Evolutionary conservation across 495 filamentous ascomycete genomes (phyloP).

Genomic region (Glutinoglossum americanum): DNA sequence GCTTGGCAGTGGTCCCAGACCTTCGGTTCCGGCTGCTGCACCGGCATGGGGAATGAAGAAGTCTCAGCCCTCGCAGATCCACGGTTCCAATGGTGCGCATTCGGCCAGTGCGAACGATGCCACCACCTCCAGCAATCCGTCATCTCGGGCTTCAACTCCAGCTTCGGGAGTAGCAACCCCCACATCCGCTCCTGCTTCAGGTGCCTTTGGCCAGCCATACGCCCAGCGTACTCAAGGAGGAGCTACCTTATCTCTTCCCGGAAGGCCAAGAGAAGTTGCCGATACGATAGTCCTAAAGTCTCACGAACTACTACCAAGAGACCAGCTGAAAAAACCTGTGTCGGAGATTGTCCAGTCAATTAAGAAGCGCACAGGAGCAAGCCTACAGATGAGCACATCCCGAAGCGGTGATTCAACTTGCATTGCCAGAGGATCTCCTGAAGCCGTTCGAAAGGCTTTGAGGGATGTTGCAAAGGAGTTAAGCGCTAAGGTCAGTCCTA

Average conservation of each 20-base stretch:
- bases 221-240: slow-evolving; percentile 19
- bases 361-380: slow-evolving; percentile 70
- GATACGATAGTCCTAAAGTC: slow-evolving; percentile 37
- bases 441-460: slow-evolving; percentile 58
- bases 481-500: slow-evolving; percentile 49
- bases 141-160: slow-evolving; percentile 34
- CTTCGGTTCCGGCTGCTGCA: slow-evolving; percentile 28
- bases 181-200: slow-evolving; percentile 20
- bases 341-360: slow-evolving; percentile 69
- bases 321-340: slow-evolving; percentile 61
- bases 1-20: slow-evolving; percentile 51
- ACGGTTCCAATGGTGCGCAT: slow-evolving; percentile 27
- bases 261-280: slow-evolving; percentile 47
- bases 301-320: slow-evolving; percentile 45
- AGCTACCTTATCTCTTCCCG: slow-evolving; percentile 46
- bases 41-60: slow-evolving; percentile 48
- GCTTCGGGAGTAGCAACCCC: slow-evolving; percentile 35
- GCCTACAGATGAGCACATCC: slow-evolving; percentile 44
- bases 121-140: slow-evolving; percentile 12
- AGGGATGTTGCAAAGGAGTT: slow-evolving; percentile 72
- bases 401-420: slow-evolving; percentile 43
- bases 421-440: slow-evolving; percentile 60
- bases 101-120: slow-evolving; percentile 14
- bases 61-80: slow-evolving; percentile 19
- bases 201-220: slow-evolving; percentile 7